Evolutionary conservation across 2,329 filamentous ascomycete genomes (phyloP), one percentile per base, ranked within the genome.

Genomic region (Aspergillus pseudoviridinutans): DNA sequence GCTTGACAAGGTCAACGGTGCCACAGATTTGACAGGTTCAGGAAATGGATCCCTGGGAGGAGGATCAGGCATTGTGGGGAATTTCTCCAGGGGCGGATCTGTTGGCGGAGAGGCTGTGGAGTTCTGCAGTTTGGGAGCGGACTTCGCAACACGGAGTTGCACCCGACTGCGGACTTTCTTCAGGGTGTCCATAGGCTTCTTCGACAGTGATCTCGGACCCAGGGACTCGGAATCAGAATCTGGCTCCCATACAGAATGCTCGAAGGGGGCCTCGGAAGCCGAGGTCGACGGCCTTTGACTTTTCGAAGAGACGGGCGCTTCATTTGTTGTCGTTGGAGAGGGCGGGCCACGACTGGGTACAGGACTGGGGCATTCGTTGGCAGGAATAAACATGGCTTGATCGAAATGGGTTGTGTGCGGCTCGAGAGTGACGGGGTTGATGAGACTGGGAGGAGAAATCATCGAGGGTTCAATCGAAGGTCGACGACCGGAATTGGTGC

Each of bases 181-280:
- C 50, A 76, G 57, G 0, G 72, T 75, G 42, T 75, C 73, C 9
- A 75, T 75, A 1, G 73, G 72, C 12, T 68, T 71, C 10, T 70
- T 66, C 2, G 72, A 74, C 17, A 74, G 61, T 0, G 73, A 73
- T 57, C 69, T 73, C 38, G 68, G 71, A 20, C 67, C 69, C 8
- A 66, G 54, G 0, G 69, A 74, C 55, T 74, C 73, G 5, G 60
- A 67, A 20, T 76, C 73, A 0, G 73, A 76, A 50, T 76, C 73
- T 0, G 73, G 74, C 49, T 76, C 73, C 73, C 73, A 76, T 0
- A 75, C 71, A 0, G 73, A 76, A 20, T 74, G 73, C 54, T 76
- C 73, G 24, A 65, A 68, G 51, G 68, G 61, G 5, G 63, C 65
- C 25, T 74, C 72, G 6, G 70, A 70, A 0, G 68, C 64, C 1